phyloP scores from a whole-genome alignment of 2,329 filamentous ascomycete genomes.

The Botrytis tulipae region DNA sequence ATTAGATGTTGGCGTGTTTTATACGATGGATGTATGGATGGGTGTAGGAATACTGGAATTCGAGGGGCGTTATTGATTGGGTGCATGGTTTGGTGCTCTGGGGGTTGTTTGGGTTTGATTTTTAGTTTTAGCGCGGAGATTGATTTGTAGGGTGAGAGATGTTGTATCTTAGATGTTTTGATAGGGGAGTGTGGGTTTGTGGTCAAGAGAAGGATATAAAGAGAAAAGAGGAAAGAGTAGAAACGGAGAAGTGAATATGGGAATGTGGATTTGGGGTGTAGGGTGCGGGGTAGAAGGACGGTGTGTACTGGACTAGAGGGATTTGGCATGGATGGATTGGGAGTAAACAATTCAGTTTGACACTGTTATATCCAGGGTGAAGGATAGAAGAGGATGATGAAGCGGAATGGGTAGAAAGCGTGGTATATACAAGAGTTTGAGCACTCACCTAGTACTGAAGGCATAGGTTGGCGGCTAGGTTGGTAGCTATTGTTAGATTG shows the following conservation, averaged over 20 bases:
- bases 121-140: not conserved
- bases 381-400: not conserved
- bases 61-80: not conserved
- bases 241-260: too few species aligned
- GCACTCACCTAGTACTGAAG: not conserved
- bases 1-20: conserved; percentile 2
- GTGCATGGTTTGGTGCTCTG: not conserved
- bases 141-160: not conserved
- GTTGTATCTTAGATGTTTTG: conserved; percentile 1
- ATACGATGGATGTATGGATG: not conserved
- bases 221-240: too few species aligned
- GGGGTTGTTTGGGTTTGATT: not conserved
- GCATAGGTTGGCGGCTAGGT: too few species aligned
- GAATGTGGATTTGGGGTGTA: not conserved
- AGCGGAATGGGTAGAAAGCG: not conserved
- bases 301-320: not conserved
- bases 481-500: too few species aligned
- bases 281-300: not conserved
- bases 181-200: not conserved
- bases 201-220: not conserved
- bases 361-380: not conserved
- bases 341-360: not conserved
- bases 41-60: conserved; percentile 10
- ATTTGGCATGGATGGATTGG: not conserved
- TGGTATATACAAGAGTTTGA: not conserved